Base-by-base conservation (phyloP, 2,329 filamentous ascomycete species). In the Colletotrichum trifolii region DNA sequence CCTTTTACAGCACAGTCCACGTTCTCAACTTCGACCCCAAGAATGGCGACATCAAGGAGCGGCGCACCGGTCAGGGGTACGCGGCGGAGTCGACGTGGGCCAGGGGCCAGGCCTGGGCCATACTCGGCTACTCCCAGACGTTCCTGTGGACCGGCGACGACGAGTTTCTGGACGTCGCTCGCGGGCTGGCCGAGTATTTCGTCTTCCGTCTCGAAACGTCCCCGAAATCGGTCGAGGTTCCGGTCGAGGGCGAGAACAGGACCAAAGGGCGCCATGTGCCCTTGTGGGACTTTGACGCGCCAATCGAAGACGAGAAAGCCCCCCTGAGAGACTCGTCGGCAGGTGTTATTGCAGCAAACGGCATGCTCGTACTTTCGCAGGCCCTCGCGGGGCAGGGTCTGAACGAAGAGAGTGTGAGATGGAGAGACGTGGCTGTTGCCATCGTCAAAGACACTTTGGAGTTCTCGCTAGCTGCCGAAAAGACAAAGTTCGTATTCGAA, bases 81-180 rank as follows among this genome's bases (percentile, higher is more conserved):
- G 67, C 72, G 0, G 79, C 80, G 39, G 70, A 74, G 15, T 85
- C 82, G 0, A 84, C 81, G 0, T 86, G 83, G 84, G 77, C 79
- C 5, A 77, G 83, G 11, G 83, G 83, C 2, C 83, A 86, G 59
- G 82, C 82, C 0, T 86, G 84, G 83, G 78, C 76, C 0, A 81
- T 85, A 13, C 72, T 84, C 13, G 83, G 83, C 0, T 85, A 83
- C 54, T 77, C 82, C 0, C 82, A 85, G 65, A 80, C 81, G 0
- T 85, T 82, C 59, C 70, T 71, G 38, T 85, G 82, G 81, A 85
- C 83, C 0, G 78, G 78, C 10, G 78, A 83, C 1, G 17, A 61
- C 0, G 74, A 74, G 2, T 85, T 84, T 53, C 72, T 85, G 0
- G 71, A 79, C 0, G 81, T 82, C 0, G 79, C 85, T 0, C 76